Base-by-base conservation (phyloP, 768 basidiomycete species). In the Mycena galericulata region DNA sequence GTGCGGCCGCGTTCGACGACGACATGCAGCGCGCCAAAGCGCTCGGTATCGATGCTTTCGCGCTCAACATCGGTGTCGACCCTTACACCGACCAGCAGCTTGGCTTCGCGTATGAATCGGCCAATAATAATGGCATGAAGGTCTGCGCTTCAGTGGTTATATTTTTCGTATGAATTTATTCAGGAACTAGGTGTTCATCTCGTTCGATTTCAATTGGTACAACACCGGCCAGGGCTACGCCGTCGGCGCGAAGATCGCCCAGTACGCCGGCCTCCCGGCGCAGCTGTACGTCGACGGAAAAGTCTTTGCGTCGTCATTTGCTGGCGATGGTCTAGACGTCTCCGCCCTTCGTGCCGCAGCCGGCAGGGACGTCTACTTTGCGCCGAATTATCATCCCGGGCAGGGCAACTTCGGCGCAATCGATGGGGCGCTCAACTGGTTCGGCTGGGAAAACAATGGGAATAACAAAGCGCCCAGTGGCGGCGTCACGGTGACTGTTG, bases 301-400 rank as follows among this genome's bases (percentile, higher is more conserved):
- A 62, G 69, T 77, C 14, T 78, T 85, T 59, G 80, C 83, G 2
- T 83, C 83, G 4, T 83, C 85, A 1, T 86, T 85, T 71, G 79
- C 78, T 63, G 86, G 80, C 55, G 85, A 86, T 46, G 78, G 78
- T 62, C 61, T 72, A 43, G 67, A 72, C 43, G 70, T 72, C 2
- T 12, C 8, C 7, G 67, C 61, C 17, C 68, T 72, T 62, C 67
- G 66, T 30, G 34, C 34, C 26, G 62, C 66, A 18, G 70, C 70
- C 22, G 70, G 70, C 2, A 43, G 47, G 20, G 0, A 50, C 10
- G 60, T 72, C 46, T 64, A 68, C 56, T 68, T 72, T 17, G 62
- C 68, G 3, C 70, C 70, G 26, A 72, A 72, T 62, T 72, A 68
- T 62, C 70, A 72, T 20, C 70, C 70, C 1, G 61, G 62, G 43